These are phyloP conservation scores for Phaeosphaeriaceae sp. DNA, from an alignment of 2,329 filamentous ascomycete species.

Conservation along the genomic window DNA sequence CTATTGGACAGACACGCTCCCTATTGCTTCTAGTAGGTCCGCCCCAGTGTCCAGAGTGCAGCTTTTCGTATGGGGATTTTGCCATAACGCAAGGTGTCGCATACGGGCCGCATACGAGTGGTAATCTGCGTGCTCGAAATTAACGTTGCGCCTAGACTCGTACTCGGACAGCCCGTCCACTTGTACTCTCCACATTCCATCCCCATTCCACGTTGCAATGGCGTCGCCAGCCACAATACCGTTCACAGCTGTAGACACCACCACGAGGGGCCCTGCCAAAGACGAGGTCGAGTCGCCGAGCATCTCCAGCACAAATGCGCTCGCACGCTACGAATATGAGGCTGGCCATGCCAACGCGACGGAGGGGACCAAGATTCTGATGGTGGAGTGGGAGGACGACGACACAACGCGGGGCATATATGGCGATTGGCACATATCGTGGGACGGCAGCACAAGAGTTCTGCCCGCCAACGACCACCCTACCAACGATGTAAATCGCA, in stretches of 20 bases:
- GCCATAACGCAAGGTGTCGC: conserved; percentile 32
- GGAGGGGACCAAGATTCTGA: conserved; percentile 87
- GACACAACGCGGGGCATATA: conserved; percentile 54
- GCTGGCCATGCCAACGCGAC: conserved; percentile 68
- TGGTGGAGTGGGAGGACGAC: conserved; percentile 87
- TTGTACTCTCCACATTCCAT: conserved; percentile 26
- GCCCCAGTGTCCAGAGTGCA: neutral
- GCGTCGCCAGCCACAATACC: conserved; percentile 43
- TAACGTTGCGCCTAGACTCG: conserved; percentile 35
- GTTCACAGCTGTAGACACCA: conserved; percentile 54
- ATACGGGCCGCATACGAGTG: conserved; percentile 35
- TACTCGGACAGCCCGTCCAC: conserved; percentile 45
- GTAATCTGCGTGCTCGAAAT: conserved; percentile 41
- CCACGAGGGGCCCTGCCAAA: conserved; percentile 33
- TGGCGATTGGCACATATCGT: conserved; percentile 78
- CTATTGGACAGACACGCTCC: neutral
- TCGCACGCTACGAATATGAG: conserved; percentile 88
- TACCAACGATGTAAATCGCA: conserved; percentile 62
- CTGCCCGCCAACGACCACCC: conserved; percentile 68
- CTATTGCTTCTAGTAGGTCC: neutral
- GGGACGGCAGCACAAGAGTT: conserved; percentile 80
- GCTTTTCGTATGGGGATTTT: conserved; percentile 1
- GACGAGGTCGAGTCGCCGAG: conserved; percentile 56
- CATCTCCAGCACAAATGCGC: conserved; percentile 62
- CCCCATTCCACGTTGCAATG: conserved; percentile 38